Base-by-base conservation (phyloP, 768 basidiomycete genomes). In the Mycena vitilis region DNA sequence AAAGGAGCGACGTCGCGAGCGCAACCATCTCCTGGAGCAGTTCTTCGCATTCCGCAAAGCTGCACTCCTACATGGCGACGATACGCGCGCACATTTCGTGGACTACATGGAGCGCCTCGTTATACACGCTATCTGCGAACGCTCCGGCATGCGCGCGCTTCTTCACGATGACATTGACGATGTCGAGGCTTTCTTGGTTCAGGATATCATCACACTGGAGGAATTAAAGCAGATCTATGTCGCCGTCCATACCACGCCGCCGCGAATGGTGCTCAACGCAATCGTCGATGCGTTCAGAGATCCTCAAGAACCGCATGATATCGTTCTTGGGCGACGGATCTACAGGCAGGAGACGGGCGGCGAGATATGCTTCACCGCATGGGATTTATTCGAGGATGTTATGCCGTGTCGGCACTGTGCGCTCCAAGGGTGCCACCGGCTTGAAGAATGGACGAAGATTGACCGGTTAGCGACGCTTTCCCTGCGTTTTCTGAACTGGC, bases 371-470 rank as follows among this genome's bases (percentile, higher is more conserved):
- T 51, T 69, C 34, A 42, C 57, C 18, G 68, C 68, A 5, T 69
- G 68, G 68, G 68, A 69, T n/a, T 22, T 69, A 37, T 69, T 69
- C 52, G 68, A 69, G 62, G 68, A 69, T 20, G 55, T 69, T n/a
- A 63, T 58, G 48, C 67, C 67, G 15, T 56, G 58, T 22, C 55
- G 68, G n/a, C 55, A 64, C 44, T 64, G 61, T 16, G 68, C 68
- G 23, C 62, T 69, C 20, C 62, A 69, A 11, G 68, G 56, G 5
- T 51, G 49, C 23, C 36, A 36, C 12, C 30, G 30, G 11, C 68
- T 69, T 55, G 62, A 63, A 8, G 62, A 54, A 5, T 69, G 68
- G 68, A 47, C 42, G 7, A n/a, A 45, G 40, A 47, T 69, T 10
- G 68, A 69, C 5, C 57, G 48, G 30, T 44, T 69, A 18, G 37